Base-by-base conservation (phyloP, 108 stramenopile species). In the Stephanodiscus triporus region DNA sequence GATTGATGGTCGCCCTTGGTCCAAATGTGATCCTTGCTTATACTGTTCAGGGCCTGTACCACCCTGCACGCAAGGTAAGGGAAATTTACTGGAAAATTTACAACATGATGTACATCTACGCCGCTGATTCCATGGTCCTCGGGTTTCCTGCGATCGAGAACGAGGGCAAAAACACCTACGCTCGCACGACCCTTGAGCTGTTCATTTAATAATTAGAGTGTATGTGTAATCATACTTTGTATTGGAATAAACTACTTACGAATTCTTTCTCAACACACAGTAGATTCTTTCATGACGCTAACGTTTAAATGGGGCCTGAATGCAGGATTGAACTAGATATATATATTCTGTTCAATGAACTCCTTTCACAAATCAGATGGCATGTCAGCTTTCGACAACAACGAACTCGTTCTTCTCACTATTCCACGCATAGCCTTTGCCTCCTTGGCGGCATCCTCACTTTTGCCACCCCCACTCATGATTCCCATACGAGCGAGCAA, bases 11-110 rank as follows among this genome's bases (percentile, higher is more conserved):
- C 16, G 87, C 97, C 6, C 77, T 99, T 6, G 99, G 99, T 26
- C 92, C 94, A 9, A 89, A 87, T 66, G 59, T 93, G 10, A 91
- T 99, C 60, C 64, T 99, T 22, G 89, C 88, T 72, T 99, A 99
- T 73, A 90, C 94, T 11, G 49, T 98, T 11, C 97, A 98, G 69
- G 99, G 99, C 24, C 86, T 99, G 20, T 99, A 96, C 77, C 99
- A 99, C 77, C 99, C 99, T 27, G 98, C 99, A 24, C 86, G 99
- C 20, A 90, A 91, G 56, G 99, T 99, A 26, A 91, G 99, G 30
- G 98, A 99, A 51, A 97, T 97, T 36, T 98, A 97, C 76, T 99
- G 99, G 99, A 93, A 93, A 72, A 84, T 99, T 13, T 99, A 93
- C 92, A 99, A 99, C 84, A 91, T 94, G 54, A 87, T 99, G 11